phyloP scores from a whole-genome alignment of 768 basidiomycete genomes.

The Asterophora lycoperdoides region DNA sequence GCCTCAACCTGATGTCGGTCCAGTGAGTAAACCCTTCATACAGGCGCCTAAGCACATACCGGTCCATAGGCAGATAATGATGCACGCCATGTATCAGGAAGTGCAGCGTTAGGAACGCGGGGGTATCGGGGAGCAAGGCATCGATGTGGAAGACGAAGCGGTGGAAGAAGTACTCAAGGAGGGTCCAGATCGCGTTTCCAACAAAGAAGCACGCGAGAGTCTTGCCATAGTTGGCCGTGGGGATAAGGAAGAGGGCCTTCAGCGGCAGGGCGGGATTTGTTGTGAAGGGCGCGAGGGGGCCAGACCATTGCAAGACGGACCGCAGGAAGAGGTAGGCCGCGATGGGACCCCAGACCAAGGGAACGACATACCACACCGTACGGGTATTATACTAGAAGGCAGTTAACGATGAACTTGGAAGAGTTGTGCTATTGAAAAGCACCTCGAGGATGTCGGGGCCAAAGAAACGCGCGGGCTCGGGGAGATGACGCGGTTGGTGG shows the following conservation, averaged over 20 bases:
- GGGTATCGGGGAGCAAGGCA: slow-evolving; percentile 76
- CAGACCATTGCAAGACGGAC: slow-evolving; percentile 78
- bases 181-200: slow-evolving; percentile 91
- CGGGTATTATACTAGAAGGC: slow-evolving; percentile 63
- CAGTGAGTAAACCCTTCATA: too few relatives aligned
- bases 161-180: slow-evolving; percentile 90
- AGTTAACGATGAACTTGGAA: slow-evolving; percentile 2
- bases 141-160: slow-evolving; percentile 98
- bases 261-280: slow-evolving; percentile 54
- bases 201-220: slow-evolving; percentile 66
- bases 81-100: slow-evolving; percentile 95
- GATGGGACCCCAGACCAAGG: slow-evolving; percentile 89
- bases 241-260: slow-evolving; percentile 40
- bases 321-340: slow-evolving; percentile 73
- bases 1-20: slow-evolving; percentile 54
- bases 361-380: slow-evolving; percentile 93
- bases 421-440: not conserved
- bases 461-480: slow-evolving; percentile 83
- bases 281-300: slow-evolving; percentile 62
- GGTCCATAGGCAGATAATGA: slow-evolving; percentile 96
- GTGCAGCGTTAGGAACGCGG: slow-evolving; percentile 77
- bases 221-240: slow-evolving; percentile 48
- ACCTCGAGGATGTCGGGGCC: slow-evolving; percentile 78
- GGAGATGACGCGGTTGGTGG: slow-evolving; percentile 89
- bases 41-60: slow-evolving; percentile 38